Conservation (phyloP, 2,329 filamentous ascomycete species). For the Hypocreales sp. region DNA sequence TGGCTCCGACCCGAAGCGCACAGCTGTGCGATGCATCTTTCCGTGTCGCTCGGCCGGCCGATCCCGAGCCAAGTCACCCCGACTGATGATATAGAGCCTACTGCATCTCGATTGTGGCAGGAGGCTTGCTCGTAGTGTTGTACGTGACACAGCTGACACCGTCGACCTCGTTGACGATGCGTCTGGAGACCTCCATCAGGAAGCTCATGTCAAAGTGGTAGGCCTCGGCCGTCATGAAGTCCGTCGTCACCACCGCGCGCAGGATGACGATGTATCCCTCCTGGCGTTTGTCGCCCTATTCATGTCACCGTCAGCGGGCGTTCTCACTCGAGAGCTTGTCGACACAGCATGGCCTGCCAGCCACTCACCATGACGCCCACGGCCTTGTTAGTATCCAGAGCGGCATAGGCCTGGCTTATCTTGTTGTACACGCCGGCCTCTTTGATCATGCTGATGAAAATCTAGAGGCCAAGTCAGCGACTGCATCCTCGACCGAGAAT, state of each 20-base stretch:
- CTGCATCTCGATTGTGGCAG: constrained; percentile 61
- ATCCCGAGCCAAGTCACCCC: no score
- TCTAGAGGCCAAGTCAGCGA: constrained; percentile 16
- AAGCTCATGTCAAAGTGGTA: constrained; percentile 51
- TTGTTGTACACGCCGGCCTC: constrained; percentile 58
- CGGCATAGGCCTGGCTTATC: constrained; percentile 14
- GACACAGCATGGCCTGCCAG: constrained; percentile 18
- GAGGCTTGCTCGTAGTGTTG: constrained; percentile 47
- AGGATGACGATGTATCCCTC: constrained; percentile 14
- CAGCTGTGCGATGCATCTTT: no score
- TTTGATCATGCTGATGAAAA: constrained; percentile 64
- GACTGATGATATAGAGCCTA: no score
- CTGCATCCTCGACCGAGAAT: not conserved
- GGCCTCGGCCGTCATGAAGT: constrained; percentile 48
- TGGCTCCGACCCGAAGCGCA: no score
- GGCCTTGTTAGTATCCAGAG: constrained; percentile 8
- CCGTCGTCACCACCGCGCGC: constrained; percentile 3
- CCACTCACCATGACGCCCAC: constrained; percentile 9
- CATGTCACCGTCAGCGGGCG: not conserved
- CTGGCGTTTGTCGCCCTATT: constrained; percentile 12
- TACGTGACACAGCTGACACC: constrained; percentile 61
- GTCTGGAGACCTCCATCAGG: constrained; percentile 44
- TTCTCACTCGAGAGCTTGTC: not conserved
- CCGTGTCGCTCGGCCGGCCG: no score
- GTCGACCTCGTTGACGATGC: constrained; percentile 54